Evolutionary conservation across 2,329 filamentous ascomycete species (phyloP), one percentile per base, ranked within the genome.

Genomic region (Cladosporium sp.): DNA sequence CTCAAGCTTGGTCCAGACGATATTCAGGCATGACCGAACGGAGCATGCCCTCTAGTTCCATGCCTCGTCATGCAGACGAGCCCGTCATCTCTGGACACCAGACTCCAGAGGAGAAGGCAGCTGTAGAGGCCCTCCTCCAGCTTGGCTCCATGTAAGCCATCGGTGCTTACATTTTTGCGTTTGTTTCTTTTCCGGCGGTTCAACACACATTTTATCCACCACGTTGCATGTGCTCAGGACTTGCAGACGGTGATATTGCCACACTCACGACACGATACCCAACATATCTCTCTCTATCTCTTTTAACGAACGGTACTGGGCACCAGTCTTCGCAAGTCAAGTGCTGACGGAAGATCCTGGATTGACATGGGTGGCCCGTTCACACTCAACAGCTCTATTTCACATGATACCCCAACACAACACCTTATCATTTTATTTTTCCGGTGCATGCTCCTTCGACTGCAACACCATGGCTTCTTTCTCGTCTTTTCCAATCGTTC

Each of bases 71-170:
- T 22, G 17, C 27, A 7, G 40, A 42, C 61, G 49, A 40, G 13
- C 49, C 42, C n/a, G 40, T 36, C 34, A 15, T 40, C 18, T 34
- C 42, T 15, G 42, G 20, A 13, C 49, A 43, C 4, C 49, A 51
- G 17, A 82, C 85, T 66, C 80, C 83, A 54, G 85, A 89, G 70
- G 88, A 92, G 75, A 84, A 85, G 61, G 88, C 89, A 69, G 88
- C 88, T 50, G 81, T 91, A 57, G 88, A 89, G 69, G 88, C 88
- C 58, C 81, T 92, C 64, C 75, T 93, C 64, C 82, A 84, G 68
- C 85, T 93, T 69, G 86, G 88, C 71, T 91, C 87, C 50, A 75
- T 77, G 72, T 76, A 68, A 69, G 53, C n/a, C 54, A 53, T 36
- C 27, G 22, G n/a, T 37, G 38, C 50, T 43, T 24, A 29, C 39